phyloP scores from a whole-genome alignment of 495 filamentous ascomycete genomes.

The Trypethelium eluteriae region DNA sequence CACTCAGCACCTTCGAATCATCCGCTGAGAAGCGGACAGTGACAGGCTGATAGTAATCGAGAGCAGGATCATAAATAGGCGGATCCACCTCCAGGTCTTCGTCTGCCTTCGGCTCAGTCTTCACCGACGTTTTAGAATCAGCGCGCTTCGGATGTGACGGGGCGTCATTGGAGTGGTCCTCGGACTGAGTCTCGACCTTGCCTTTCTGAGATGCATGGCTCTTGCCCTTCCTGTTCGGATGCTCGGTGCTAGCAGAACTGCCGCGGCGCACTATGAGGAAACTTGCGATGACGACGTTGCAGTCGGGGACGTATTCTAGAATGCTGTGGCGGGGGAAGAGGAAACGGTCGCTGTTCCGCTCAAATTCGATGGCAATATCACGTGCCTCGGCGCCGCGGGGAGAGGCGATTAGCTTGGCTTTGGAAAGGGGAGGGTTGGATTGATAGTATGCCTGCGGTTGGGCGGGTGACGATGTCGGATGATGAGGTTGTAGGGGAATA shows the following conservation, averaged over 20 bases:
- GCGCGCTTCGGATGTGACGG: not conserved
- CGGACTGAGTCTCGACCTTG: not conserved
- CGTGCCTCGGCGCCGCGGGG: constrained; percentile 54
- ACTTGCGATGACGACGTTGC: constrained; percentile 48
- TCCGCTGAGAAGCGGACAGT: constrained; percentile 67
- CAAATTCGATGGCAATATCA: constrained; percentile 77
- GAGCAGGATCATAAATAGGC: constrained; percentile 34
- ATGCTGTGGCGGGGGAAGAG: constrained; percentile 82
- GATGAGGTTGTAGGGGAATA: constrained; percentile 17
- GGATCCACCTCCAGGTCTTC: not conserved
- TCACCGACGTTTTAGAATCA: constrained; percentile 16
- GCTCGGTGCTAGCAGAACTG: constrained; percentile 12
- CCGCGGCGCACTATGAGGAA: constrained; percentile 52
- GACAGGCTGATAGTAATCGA: constrained; percentile 84
- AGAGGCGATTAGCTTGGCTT: constrained; percentile 36
- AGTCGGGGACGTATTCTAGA: constrained; percentile 55
- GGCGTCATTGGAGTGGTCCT: not conserved
- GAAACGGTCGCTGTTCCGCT: constrained; percentile 72
- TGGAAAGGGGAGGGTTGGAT: constrained; percentile 4
- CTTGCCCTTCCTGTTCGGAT: constrained; percentile 5
- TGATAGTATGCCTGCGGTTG: constrained; percentile 21
- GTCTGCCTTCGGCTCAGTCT: not conserved
- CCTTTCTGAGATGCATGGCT: not conserved
- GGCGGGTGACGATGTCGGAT: constrained; percentile 13
- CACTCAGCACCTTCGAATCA: constrained; percentile 57